Conservation (phyloP, 352 stramenopile genomes). For the Peronospora belbahrii region DNA sequence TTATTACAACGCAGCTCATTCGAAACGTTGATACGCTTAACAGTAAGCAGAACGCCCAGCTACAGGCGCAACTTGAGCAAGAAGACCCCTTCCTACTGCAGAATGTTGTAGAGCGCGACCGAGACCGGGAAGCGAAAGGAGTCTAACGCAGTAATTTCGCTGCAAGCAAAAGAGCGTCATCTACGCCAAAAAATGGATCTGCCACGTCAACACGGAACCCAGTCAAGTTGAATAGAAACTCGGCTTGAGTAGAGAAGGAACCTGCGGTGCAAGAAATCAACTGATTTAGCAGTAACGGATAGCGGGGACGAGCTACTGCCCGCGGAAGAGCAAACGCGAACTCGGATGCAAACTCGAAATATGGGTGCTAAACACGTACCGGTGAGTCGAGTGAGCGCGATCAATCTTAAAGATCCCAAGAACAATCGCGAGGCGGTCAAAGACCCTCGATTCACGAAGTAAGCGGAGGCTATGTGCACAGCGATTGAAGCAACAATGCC, state of each 20-base stretch:
- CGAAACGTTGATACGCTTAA: conserved; percentile 1
- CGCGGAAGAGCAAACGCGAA: not conserved
- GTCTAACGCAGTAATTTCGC: not conserved
- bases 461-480: not conserved
- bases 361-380: too few species aligned
- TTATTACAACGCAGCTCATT: conserved; percentile 8
- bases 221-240: too few species aligned
- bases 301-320: not conserved
- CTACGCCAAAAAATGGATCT: too few species aligned
- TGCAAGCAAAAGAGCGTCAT: too few species aligned
- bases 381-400: too few species aligned
- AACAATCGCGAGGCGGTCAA: too few species aligned
- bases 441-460: not conserved
- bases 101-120: not conserved
- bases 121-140: conserved; percentile 2
- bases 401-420: too few species aligned
- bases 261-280: too few species aligned
- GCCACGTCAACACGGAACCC: too few species aligned
- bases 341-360: too few species aligned
- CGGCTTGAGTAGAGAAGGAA: too few species aligned
- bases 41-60: conserved; percentile 1
- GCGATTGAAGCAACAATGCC: not conserved
- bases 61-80: not conserved
- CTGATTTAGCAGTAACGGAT: not conserved
- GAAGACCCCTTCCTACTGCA: not conserved